Evolutionary conservation across 192 early-diverging fungal species (phyloP).

Genomic region (Linderina pennispora): DNA sequence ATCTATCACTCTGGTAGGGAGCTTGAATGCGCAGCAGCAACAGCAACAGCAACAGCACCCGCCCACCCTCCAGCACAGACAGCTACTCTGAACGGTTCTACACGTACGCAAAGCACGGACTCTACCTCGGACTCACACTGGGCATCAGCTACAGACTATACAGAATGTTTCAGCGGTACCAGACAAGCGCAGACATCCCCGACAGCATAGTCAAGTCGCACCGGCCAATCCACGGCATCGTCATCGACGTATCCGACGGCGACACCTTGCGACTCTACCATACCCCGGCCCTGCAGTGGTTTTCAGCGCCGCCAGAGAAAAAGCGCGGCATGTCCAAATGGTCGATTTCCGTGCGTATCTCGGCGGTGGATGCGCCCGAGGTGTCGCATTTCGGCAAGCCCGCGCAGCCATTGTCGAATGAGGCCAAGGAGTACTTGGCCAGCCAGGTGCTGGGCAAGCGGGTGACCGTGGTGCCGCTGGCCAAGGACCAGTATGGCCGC

Average conservation of each 20-base stretch:
- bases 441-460: conserved; percentile 21
- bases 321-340: conserved; percentile 20
- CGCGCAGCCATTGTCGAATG: conserved; percentile 34
- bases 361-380: conserved; percentile 43
- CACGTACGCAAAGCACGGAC: conserved; percentile 21
- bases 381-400: conserved; percentile 46
- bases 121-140: conserved; percentile 19
- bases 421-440: conserved; percentile 31
- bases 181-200: conserved; percentile 30
- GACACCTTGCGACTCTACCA: conserved; percentile 40
- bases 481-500: conserved; percentile 43
- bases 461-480: conserved; percentile 26
- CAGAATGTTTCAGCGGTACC: conserved; percentile 33
- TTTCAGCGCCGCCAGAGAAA: conserved; percentile 15
- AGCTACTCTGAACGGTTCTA: conserved; percentile 4
- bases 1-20: too few species aligned
- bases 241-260: conserved; percentile 40
- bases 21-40: too few species aligned
- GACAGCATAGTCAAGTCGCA: conserved; percentile 25
- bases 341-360: conserved; percentile 33
- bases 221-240: conserved; percentile 23
- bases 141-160: conserved; percentile 25
- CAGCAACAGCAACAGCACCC: not conserved
- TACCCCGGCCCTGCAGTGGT: conserved; percentile 28
- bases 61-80: not conserved